Conservation (phyloP, 306 rosid genomes). For the Rosa rugosa region DNA sequence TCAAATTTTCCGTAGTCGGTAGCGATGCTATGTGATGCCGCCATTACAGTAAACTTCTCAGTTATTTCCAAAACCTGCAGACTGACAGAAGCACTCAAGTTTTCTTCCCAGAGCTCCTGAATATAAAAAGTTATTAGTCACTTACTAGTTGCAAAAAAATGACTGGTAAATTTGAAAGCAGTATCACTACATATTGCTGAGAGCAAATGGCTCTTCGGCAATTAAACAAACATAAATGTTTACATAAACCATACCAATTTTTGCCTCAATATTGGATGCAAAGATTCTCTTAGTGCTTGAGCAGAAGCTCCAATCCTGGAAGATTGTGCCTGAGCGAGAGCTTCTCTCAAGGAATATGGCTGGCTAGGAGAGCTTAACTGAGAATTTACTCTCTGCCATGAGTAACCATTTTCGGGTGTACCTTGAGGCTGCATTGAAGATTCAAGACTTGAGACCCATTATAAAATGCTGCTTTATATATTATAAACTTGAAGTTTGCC, state of each 20-base stretch:
- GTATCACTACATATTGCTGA: not conserved
- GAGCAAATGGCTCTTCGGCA: not conserved
- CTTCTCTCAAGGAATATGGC: constrained; percentile 99
- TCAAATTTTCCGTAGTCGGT: constrained; percentile 96
- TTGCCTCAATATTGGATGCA: constrained; percentile 95
- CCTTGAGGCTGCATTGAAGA: constrained; percentile 83
- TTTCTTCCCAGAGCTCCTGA: constrained; percentile 99
- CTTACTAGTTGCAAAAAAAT: constrained; percentile 7
- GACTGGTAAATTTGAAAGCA: not conserved
- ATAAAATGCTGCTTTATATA: not conserved
- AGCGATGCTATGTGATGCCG: constrained; percentile 76
- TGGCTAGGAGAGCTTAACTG: constrained; percentile 97
- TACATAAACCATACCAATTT: constrained; percentile 64
- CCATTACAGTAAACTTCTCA: constrained; percentile 78
- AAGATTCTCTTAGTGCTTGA: constrained; percentile 94
- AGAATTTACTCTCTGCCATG: constrained; percentile 96
- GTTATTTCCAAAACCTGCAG: constrained; percentile 92
- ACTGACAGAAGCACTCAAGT: constrained; percentile 91
- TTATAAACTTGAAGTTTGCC: constrained; percentile 1
- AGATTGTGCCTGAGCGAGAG: constrained; percentile 97
- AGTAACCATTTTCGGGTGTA: constrained; percentile 88
- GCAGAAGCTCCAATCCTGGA: constrained; percentile 99
- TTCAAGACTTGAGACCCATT: constrained; percentile 19
- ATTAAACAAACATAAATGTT: not conserved
- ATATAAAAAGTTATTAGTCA: constrained; percentile 26